phyloP scores from a whole-genome alignment of 2,329 filamentous ascomycete genomes.

The Fusarium hostae region DNA sequence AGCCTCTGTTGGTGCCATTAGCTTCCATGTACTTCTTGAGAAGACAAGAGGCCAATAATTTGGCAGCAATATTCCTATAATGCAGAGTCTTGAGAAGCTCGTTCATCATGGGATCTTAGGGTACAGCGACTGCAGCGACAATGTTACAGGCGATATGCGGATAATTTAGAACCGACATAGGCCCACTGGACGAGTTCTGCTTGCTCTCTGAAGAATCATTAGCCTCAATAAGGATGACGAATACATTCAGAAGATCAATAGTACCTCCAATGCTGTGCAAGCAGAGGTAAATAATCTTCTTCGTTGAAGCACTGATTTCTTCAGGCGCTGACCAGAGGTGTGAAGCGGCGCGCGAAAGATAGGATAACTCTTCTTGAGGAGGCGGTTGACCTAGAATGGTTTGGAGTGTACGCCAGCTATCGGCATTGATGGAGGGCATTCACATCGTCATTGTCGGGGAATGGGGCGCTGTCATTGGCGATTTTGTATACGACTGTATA shows the following conservation, averaged over 20 bases:
- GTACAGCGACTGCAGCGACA: not conserved
- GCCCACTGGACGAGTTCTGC: rapidly evolving
- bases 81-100: not conserved
- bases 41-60: rapidly evolving
- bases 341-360: rapidly evolving
- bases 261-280: rapidly evolving
- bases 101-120: rapidly evolving
- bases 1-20: rapidly evolving
- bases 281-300: rapidly evolving
- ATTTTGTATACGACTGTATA: rapidly evolving
- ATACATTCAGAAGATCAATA: rapidly evolving
- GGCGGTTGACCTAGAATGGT: not conserved
- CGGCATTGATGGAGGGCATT: rapidly evolving
- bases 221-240: not conserved
- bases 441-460: not conserved
- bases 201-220: not conserved
- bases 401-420: not conserved
- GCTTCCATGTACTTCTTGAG: not conserved
- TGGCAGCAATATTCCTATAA: not conserved
- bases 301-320: rapidly evolving
- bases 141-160: rapidly evolving
- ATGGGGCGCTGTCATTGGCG: rapidly evolving
- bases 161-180: rapidly evolving
- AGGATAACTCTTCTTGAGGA: rapidly evolving
- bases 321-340: not conserved